Percentiles rank a stretch among this genome's conserved stretches.
These are phyloP conservation scores for Lactifluus pinguis DNA, from an alignment of 768 basidiomycete species.

Conservation along the genomic window DNA sequence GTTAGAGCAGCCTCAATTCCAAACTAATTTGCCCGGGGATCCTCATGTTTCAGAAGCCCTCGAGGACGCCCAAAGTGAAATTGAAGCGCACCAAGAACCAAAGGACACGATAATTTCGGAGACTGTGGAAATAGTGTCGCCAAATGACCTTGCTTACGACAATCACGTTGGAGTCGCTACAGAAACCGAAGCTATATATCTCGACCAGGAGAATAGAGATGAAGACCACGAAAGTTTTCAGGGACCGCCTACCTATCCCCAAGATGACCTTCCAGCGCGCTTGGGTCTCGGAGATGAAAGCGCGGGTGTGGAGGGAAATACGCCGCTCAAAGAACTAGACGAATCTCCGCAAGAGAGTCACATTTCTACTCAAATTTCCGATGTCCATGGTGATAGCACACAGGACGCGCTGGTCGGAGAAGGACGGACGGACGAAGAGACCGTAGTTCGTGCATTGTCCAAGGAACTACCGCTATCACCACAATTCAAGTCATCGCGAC, in stretches of 20 bases:
- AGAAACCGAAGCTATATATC: not conserved
- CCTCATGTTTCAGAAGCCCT: not conserved
- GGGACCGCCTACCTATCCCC: not conserved
- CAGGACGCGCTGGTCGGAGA: constrained; percentile 18
- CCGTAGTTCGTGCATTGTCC: constrained; percentile 32
- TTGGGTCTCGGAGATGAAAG: constrained; percentile 5
- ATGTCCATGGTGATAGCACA: not conserved
- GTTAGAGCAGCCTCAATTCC: not conserved
- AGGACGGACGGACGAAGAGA: constrained; percentile 22
- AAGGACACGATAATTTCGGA: not conserved
- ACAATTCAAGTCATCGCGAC: not conserved
- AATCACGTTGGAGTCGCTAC: not conserved
- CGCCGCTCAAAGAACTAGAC: not conserved
- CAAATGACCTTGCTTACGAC: not conserved
- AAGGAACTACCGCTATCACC: constrained; percentile 18
- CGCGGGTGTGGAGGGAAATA: not conserved
- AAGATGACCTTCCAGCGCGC: not conserved
- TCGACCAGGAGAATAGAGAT: not conserved
- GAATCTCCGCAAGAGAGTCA: not conserved
- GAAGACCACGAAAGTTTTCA: not conserved
- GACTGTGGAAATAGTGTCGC: not conserved
- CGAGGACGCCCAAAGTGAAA: not conserved
- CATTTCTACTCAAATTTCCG: not conserved
- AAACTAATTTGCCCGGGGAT: not conserved
- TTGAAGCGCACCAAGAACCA: not conserved